phyloP scores from a whole-genome alignment of 2,329 filamentous ascomycete species.

The Teratosphaeria gauchensis region DNA sequence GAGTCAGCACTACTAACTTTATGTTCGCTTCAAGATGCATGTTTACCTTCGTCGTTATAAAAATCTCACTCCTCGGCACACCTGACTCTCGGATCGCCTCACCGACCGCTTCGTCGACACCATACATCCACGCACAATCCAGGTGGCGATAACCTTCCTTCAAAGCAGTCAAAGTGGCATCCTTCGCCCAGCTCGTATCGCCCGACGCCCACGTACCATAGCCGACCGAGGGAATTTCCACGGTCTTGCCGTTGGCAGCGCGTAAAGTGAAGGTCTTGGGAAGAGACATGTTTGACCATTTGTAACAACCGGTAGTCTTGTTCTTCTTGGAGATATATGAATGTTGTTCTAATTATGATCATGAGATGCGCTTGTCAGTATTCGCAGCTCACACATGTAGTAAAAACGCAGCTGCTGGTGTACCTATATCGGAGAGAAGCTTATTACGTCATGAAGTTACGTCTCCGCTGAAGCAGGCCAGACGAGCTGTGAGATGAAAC shows the following conservation, averaged over 20 bases:
- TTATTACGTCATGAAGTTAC: too few species aligned
- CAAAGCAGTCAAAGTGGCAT: constrained; percentile 13
- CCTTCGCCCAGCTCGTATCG: constrained; percentile 16
- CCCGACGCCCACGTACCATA: constrained; percentile 19
- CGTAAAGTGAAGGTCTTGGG: constrained; percentile 14
- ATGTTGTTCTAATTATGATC: too few species aligned
- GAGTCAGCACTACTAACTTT: background rate
- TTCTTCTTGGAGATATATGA: too few species aligned
- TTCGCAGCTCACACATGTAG: too few species aligned
- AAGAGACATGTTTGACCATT: constrained; percentile 11
- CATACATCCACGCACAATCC: constrained; percentile 21
- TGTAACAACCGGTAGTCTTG: too few species aligned
- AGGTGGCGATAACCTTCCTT: constrained; percentile 20
- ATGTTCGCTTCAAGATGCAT: background rate
- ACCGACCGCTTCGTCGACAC: constrained; percentile 13
- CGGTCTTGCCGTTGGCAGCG: constrained; percentile 13
- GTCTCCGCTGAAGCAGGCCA: too few species aligned
- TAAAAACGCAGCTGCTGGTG: too few species aligned
- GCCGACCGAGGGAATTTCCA: constrained; percentile 17
- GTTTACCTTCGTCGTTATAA: constrained; percentile 10
- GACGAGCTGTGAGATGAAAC: too few species aligned
- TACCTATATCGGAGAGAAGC: too few species aligned
- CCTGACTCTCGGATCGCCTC: constrained; percentile 16
- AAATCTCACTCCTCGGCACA: constrained; percentile 17
- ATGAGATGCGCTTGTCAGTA: too few species aligned